Evolutionary conservation across 148 eudicot species (phyloP).

Genomic region (Rhododendron vialii): DNA sequence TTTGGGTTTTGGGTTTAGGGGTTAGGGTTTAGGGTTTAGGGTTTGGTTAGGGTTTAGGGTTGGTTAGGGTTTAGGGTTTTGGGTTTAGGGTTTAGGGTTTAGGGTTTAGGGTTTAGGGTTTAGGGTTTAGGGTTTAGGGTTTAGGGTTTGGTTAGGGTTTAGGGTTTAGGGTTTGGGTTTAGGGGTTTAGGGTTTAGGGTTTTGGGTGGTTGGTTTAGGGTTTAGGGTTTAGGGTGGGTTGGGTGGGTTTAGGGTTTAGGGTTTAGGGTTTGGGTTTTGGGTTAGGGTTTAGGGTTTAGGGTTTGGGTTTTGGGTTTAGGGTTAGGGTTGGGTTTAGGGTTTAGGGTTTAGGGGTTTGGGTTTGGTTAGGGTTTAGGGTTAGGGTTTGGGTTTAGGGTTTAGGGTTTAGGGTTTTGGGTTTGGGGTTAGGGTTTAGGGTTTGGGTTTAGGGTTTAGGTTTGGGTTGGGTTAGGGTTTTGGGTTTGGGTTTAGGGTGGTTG

Average conservation of each 20-base stretch:
- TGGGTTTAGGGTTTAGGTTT: too few species aligned
- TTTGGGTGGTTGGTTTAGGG: background rate
- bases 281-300: conserved; percentile 14
- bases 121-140: background rate
- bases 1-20: conserved; percentile 12
- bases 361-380: too few species aligned
- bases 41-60: conserved; percentile 16
- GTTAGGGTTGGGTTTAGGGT: too few species aligned
- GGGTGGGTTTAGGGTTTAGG: conserved; percentile 15
- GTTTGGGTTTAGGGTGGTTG: too few species aligned
- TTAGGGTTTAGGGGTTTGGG: too few species aligned
- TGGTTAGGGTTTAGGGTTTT: too few species aligned
- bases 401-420: too few species aligned
- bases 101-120: background rate
- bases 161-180: conserved; percentile 7
- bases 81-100: too few species aligned
- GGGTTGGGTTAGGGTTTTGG: too few species aligned
- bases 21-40: conserved; percentile 15
- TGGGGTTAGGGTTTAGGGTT: too few species aligned
- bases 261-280: background rate
- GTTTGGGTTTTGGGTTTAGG: too few species aligned
- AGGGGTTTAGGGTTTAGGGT: background rate
- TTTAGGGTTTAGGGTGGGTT: background rate
- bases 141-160: conserved; percentile 8
- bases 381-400: too few species aligned